phyloP scores from a whole-genome alignment of 108 stramenopile species.

The Cyclotella atomus region DNA sequence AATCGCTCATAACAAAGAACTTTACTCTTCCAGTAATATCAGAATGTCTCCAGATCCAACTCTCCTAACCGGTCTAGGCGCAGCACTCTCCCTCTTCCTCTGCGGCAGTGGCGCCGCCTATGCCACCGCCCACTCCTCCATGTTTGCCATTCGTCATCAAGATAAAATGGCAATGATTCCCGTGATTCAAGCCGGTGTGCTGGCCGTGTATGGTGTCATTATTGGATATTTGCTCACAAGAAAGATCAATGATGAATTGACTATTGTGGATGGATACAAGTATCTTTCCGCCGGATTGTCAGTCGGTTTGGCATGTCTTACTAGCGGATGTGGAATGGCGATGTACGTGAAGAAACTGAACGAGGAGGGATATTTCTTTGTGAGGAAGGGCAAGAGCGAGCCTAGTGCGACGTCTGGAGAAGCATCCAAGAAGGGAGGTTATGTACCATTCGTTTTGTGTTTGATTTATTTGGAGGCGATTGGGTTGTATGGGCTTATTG shows the following conservation, averaged over 20 bases:
- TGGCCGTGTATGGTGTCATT: slow-evolving; percentile 69
- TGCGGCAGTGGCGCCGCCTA: slow-evolving; percentile 44
- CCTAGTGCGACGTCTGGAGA: neutral
- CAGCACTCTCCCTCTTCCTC: slow-evolving; percentile 56
- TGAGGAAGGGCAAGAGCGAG: slow-evolving; percentile 3
- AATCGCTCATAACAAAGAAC: neutral
- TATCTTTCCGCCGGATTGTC: slow-evolving; percentile 57
- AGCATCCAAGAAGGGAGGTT: slow-evolving; percentile 28
- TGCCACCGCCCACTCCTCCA: slow-evolving; percentile 51
- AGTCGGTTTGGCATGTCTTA: slow-evolving; percentile 60
- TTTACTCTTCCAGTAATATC: neutral
- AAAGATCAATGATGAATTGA: slow-evolving; percentile 24
- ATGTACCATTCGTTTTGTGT: slow-evolving; percentile 11
- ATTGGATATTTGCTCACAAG: slow-evolving; percentile 44
- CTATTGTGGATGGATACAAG: slow-evolving; percentile 50
- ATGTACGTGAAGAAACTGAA: slow-evolving; percentile 48
- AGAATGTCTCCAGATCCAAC: slow-evolving; percentile 18
- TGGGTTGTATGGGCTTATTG: slow-evolving; percentile 70
- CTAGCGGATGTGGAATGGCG: slow-evolving; percentile 61
- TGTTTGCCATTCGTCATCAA: slow-evolving; percentile 48
- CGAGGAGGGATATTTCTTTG: slow-evolving; percentile 9
- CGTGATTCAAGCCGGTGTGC: slow-evolving; percentile 59
- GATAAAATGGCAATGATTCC: slow-evolving; percentile 46
- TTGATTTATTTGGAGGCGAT: slow-evolving; percentile 69
- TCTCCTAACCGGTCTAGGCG: slow-evolving; percentile 40